Evolutionary conservation across 208 protist genomes (phyloP).

Genomic region (Endotrypanum monterogeii): DNA sequence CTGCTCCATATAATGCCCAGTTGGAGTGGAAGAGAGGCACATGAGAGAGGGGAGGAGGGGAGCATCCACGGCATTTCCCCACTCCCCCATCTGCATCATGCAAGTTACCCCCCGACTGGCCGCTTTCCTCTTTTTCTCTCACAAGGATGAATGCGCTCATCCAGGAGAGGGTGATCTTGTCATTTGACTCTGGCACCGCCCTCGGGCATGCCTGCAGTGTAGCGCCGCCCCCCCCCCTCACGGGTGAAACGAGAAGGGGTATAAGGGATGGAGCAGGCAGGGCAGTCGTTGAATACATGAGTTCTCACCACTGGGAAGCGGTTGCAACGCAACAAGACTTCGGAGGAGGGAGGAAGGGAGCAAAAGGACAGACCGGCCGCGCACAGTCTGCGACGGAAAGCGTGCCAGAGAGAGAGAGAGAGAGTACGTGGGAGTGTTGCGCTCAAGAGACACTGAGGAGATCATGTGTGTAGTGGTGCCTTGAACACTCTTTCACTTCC

Average conservation of each 20-base stretch:
- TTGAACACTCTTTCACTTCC: too few species aligned
- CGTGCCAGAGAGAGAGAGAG: neutral
- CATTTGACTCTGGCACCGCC: too few species aligned
- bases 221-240: neutral
- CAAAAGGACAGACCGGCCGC: neutral
- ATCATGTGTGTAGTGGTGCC: too few species aligned
- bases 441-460: too few species aligned
- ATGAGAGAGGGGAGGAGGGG: neutral
- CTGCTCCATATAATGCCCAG: neutral
- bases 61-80: too few species aligned
- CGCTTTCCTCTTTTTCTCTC: neutral
- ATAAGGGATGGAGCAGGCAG: neutral
- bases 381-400: neutral
- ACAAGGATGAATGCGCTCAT: neutral
- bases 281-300: neutral
- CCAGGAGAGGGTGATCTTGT: neutral
- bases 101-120: neutral
- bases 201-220: neutral
- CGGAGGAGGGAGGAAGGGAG: neutral
- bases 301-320: neutral
- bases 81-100: neutral
- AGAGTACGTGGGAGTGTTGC: neutral
- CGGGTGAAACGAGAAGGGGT: too few species aligned
- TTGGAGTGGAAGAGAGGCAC: neutral
- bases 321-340: neutral